Evolutionary conservation across 306 rosid species (phyloP), one percentile per base, ranked within the genome.

Genomic region (Vicia villosa): DNA sequence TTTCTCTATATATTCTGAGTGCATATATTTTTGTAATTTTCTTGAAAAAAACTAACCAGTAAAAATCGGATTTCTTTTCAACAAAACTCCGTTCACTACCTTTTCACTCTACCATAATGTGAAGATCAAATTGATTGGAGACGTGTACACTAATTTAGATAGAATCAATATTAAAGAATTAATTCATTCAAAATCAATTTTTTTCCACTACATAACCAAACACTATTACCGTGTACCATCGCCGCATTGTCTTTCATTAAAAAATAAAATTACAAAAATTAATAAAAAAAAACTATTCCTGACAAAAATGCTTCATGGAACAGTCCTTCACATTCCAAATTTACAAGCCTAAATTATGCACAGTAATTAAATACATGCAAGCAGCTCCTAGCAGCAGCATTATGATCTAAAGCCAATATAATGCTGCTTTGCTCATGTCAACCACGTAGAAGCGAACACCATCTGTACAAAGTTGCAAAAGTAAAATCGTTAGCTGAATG

Each of bases 281-380:
- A 55, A 63, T 28, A 74, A 40, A 70, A 68, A 68, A 49, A 70
- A 63, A 40, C 75, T 75, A 62, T 47, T 74, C 65, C 47, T 63
- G 72, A 71, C 65, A 56, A 73, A 72, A 72, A 78, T 58, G 77
- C 69, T 58, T 60, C 79, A 56, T 47, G 61, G 46, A 69, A 63
- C 56, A 84, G 68, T 30, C 78, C 66, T 63, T 21, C 81, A 75
- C 61, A 42, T 58, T 66, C 79, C 77, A 43, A 70, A 84, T 86
- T 73, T 79, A 81, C 91, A 88, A 70, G 54, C 84, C 86, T 77
- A 79, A 65, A 52, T 61, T 84, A 88, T 90, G 59, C 80, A 88
- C 92, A 88, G 47, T 68, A 69, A 74, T 65, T 64, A 49, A 60
- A 63, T 56, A 79, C 71, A 59, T 43, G 74, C 66, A 65, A 75